Evolutionary conservation across 2,329 filamentous ascomycete species (phyloP).

Genomic region (Colletotrichum filicis): DNA sequence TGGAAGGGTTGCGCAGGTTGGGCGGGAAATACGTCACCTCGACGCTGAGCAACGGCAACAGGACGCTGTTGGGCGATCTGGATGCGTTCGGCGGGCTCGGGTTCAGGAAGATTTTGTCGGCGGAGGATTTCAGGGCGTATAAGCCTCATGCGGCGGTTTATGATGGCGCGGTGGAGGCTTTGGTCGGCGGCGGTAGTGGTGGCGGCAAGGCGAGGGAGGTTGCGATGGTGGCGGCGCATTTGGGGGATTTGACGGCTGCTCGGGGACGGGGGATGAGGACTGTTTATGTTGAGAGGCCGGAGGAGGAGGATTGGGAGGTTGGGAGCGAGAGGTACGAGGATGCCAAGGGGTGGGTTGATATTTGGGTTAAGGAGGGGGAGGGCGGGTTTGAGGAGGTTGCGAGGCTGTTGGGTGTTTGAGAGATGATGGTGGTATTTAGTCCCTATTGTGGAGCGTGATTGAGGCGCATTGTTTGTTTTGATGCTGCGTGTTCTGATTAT

Average conservation of each 20-base stretch:
- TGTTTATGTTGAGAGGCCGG: slow-evolving; percentile 76
- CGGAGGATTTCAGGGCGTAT: slow-evolving; percentile 78
- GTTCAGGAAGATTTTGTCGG: slow-evolving; percentile 72
- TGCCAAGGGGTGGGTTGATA: slow-evolving; percentile 56
- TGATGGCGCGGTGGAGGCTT: slow-evolving; percentile 69
- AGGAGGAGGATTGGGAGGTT: slow-evolving; percentile 71
- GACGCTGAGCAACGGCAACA: slow-evolving; percentile 82
- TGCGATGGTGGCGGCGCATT: slow-evolving; percentile 82
- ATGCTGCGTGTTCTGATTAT: too few relatives aligned
- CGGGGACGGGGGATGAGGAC: slow-evolving; percentile 73
- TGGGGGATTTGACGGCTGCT: slow-evolving; percentile 75
- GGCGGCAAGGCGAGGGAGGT: slow-evolving; percentile 69
- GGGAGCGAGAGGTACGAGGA: slow-evolving; percentile 63
- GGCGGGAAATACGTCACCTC: slow-evolving; percentile 65
- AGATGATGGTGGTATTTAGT: background rate
- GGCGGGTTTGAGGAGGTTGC: slow-evolving; percentile 46
- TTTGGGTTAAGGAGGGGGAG: slow-evolving; percentile 49
- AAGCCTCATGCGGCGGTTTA: slow-evolving; percentile 79
- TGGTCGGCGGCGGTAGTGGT: slow-evolving; percentile 46
- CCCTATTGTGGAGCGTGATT: background rate
- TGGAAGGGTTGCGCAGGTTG: slow-evolving; percentile 65
- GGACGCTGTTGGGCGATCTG: slow-evolving; percentile 73
- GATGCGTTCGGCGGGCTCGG: slow-evolving; percentile 65
- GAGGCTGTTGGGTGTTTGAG: slow-evolving; percentile 37
- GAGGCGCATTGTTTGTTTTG: too few relatives aligned